phyloP scores from a whole-genome alignment of 768 basidiomycete genomes.

The Mrakia gelida region DNA sequence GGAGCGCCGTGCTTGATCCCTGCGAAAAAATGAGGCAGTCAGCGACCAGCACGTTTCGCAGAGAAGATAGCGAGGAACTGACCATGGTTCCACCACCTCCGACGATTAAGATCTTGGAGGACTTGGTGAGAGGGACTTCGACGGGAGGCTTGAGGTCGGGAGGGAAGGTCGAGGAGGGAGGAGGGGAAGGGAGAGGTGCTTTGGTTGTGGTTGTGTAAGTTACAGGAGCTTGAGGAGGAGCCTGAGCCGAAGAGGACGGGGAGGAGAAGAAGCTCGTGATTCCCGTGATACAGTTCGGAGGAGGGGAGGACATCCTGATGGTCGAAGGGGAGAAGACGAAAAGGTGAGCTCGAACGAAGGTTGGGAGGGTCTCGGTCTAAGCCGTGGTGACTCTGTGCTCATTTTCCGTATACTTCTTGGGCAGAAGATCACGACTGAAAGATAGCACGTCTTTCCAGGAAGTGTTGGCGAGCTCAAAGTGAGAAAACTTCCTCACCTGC shows the following conservation, averaged over 20 bases:
- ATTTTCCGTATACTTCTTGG: too few relatives aligned
- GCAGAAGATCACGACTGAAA: too few relatives aligned
- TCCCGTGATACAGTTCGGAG: not conserved
- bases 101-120: slow-evolving; percentile 16
- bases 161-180: not conserved
- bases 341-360: too few relatives aligned
- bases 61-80: not conserved
- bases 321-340: not conserved
- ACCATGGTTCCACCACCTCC: slow-evolving; percentile 7
- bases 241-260: not conserved
- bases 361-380: too few relatives aligned
- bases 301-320: not conserved
- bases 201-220: not conserved
- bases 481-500: too few relatives aligned
- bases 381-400: too few relatives aligned
- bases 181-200: not conserved
- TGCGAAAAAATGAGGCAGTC: not conserved
- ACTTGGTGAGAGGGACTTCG: not conserved
- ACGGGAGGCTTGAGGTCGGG: not conserved
- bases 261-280: not conserved
- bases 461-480: too few relatives aligned
- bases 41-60: not conserved
- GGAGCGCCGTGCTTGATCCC: slow-evolving; percentile 42
- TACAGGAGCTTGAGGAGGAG: not conserved
- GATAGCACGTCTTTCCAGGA: too few relatives aligned